These are phyloP conservation scores for Pyricularia pennisetigena DNA, from an alignment of 2,329 filamentous ascomycete species.

Conservation along the genomic window DNA sequence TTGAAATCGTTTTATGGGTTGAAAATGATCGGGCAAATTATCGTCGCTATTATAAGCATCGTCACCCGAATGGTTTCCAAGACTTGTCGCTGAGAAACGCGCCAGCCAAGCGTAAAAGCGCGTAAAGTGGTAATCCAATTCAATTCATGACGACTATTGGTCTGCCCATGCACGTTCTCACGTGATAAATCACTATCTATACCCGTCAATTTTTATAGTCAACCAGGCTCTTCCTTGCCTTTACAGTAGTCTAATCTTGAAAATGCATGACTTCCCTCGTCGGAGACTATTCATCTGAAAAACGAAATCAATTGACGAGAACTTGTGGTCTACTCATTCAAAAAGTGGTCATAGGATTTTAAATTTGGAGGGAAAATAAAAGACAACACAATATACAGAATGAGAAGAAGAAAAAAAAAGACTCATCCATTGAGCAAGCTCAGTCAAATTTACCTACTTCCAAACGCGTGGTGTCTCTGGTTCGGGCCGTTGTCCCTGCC, in stretches of 20 bases:
- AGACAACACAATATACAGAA: too few relatives aligned
- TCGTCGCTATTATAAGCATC: background rate
- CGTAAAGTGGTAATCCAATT: background rate
- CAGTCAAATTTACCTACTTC: background rate
- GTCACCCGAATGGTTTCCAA: background rate
- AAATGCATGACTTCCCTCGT: background rate
- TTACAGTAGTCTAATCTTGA: too few relatives aligned
- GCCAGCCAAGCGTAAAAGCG: background rate
- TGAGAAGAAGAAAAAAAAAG: background rate
- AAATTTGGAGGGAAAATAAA: too few relatives aligned
- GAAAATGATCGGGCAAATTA: background rate
- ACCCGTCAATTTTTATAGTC: too few relatives aligned
- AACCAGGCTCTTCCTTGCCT: too few relatives aligned
- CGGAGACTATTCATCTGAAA: background rate
- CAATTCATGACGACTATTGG: background rate
- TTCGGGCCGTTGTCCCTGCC: background rate
- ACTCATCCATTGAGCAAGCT: background rate
- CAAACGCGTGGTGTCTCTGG: background rate
- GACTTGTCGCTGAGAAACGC: background rate
- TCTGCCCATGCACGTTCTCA: background rate
- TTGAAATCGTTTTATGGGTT: background rate
- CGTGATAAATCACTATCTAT: background rate
- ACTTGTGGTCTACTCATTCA: too few relatives aligned
- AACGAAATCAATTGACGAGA: background rate
- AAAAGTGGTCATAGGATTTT: too few relatives aligned